Base-by-base conservation (phyloP, 129 eudicot species). In the Helichrysum umbraculigerum region DNA sequence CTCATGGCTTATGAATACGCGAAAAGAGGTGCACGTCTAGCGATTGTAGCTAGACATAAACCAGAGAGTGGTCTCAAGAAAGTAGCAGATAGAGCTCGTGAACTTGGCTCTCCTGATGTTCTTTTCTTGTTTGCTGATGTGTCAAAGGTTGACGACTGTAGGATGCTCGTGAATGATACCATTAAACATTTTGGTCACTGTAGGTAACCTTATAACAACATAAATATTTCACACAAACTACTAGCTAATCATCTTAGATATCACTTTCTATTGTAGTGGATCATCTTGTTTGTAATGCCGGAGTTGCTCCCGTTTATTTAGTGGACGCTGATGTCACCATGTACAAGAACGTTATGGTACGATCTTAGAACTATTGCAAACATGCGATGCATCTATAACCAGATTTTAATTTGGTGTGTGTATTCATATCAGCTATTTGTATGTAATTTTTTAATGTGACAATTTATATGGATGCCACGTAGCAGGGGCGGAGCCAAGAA, bases 211-310 rank as follows among this genome's bases (percentile, higher is more conserved):
- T 61, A 60, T 17, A 39, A 58, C 35, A 28, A 57, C n/a, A 47
- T 51, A 29, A 59, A 42, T 29, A 50, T 66, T 58, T 68, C 22
- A 14, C 9, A 6, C 58, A 20, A 60, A 2, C 12, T 15, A 35
- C 20, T 60, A 3, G 25, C 33, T 14, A 32, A 30, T 64, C 33
- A n/a, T 32, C 44, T 34, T 32, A 32, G 14, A 64, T 64, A 63
- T 32, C 3, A 3, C 51, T 47, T 37, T 37, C 2, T 37, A 0
- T 66, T 21, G 50, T 62, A 86, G 90, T 86, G 88, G 90, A 83
- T 81, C 88, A 86, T 78, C 80, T 86, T 30, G 90, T 86, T 70
- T 83, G 83, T 74, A 86, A 86, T 41, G 87, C 87, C 11, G 90
- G 90, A 42, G 78, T 86, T 9, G 75, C 34, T n/a, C 42, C 74